phyloP scores from a whole-genome alignment of 1,284 basidiomycete genomes.

The Ganoderma leucocontextum region DNA sequence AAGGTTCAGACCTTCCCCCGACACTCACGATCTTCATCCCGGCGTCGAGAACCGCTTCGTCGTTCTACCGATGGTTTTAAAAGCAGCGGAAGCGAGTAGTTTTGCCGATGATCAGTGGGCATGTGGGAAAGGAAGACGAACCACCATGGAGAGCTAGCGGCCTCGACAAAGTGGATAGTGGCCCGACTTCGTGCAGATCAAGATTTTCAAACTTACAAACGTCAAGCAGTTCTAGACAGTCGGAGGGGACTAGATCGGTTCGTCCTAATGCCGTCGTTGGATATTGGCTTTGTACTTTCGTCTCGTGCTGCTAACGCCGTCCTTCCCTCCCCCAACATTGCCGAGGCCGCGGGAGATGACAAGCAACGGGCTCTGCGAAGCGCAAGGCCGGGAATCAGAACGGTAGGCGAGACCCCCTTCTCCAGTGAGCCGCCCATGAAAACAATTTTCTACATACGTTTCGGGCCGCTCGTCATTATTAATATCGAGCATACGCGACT shows the following conservation, averaged over 20 bases:
- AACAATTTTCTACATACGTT: not conserved
- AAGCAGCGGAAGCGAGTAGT: not conserved
- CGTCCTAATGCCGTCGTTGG: not conserved
- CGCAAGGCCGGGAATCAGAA: not conserved
- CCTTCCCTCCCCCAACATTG: not conserved
- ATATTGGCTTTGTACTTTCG: not conserved
- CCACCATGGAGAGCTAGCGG: not conserved
- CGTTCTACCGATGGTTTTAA: not conserved
- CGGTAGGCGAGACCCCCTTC: not conserved
- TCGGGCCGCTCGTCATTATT: not conserved
- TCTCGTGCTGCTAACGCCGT: not conserved
- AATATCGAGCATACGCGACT: not conserved
- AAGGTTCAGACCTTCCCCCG: not conserved
- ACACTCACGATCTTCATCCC: not conserved
- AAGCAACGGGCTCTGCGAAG: not conserved
- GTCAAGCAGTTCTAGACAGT: not conserved
- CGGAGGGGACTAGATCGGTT: not conserved
- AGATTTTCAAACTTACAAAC: not conserved
- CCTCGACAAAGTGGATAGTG: not conserved
- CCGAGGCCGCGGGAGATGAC: not conserved
- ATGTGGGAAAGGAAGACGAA: slow-evolving; percentile 1
- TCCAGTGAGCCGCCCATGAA: slow-evolving; percentile 1
- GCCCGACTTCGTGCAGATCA: not conserved
- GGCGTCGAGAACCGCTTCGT: not conserved
- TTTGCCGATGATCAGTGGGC: not conserved